Evolutionary conservation across 257 asterid genomes (phyloP).

Genomic region (Datura wrightii): DNA sequence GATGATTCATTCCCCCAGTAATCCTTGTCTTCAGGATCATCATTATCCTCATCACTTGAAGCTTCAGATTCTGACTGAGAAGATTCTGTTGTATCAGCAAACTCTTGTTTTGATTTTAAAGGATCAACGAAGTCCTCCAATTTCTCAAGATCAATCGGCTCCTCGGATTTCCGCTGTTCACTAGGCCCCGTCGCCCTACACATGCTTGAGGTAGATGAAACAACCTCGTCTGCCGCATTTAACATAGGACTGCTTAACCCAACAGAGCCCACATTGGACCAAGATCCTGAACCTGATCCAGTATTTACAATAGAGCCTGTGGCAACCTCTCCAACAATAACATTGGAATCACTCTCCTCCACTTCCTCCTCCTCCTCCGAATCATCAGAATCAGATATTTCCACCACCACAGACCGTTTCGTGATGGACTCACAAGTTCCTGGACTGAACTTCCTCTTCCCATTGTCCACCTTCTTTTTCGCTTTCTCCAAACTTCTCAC

Average conservation of each 20-base stretch:
- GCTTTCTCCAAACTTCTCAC: background rate
- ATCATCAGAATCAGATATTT: background rate
- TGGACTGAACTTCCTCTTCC: background rate
- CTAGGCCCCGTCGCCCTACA: background rate
- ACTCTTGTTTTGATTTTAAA: background rate
- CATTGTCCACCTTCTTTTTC: background rate
- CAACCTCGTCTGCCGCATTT: constrained; percentile 16
- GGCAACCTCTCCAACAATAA: background rate
- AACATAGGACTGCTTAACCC: background rate
- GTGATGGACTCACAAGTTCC: constrained; percentile 22
- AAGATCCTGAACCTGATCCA: constrained; percentile 28
- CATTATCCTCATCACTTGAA: constrained; percentile 37
- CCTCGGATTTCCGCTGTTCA: background rate
- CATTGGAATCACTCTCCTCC: background rate
- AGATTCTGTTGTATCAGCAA: background rate
- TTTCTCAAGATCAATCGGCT: background rate
- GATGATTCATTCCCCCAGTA: background rate
- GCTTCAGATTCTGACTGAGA: constrained; percentile 24
- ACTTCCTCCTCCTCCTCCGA: background rate
- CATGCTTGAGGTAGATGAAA: constrained; percentile 27
- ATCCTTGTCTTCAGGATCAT: constrained; percentile 30
- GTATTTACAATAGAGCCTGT: background rate
- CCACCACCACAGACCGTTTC: background rate
- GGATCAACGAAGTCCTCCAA: background rate
- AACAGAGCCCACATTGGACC: constrained; percentile 21